Percentiles rank a stretch among this genome's conserved stretches.
Conservation (phyloP, 495 filamentous ascomycete genomes). For the Podospora didyma region DNA sequence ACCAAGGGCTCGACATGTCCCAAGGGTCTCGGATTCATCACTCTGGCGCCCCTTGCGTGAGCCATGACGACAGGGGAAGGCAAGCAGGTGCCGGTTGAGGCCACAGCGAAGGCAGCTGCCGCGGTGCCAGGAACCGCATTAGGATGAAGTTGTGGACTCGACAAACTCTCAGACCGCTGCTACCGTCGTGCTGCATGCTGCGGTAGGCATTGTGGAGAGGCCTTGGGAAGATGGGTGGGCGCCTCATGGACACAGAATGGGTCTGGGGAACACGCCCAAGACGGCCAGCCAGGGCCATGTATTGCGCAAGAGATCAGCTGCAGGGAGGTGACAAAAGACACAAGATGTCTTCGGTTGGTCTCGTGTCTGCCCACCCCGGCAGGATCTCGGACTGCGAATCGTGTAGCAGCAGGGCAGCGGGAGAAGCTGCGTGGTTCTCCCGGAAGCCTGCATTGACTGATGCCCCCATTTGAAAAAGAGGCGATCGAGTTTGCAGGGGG, state of each 20-base stretch:
- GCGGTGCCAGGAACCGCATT: slow-evolving; percentile 3
- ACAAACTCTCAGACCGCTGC: slow-evolving; percentile 1
- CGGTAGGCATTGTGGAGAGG: slow-evolving; percentile 11
- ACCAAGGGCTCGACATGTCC: slow-evolving; percentile 19
- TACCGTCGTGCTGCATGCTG: not conserved
- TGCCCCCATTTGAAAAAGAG: slow-evolving; percentile 7
- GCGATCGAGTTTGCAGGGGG: slow-evolving; percentile 15
- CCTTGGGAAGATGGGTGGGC: slow-evolving; percentile 1
- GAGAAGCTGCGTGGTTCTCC: not conserved
- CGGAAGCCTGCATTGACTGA: slow-evolving; percentile 15
- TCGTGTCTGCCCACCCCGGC: not conserved
- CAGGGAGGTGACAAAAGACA: not conserved
- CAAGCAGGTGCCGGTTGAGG: not conserved
- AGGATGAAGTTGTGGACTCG: slow-evolving; percentile 6
- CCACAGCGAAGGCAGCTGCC: not conserved
- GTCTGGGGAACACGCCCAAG: slow-evolving; percentile 3
- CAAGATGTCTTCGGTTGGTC: not conserved
- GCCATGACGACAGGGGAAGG: slow-evolving; percentile 2
- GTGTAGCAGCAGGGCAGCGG: not conserved
- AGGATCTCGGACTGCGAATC: not conserved
- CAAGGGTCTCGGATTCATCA: slow-evolving; percentile 12
- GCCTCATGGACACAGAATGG: slow-evolving; percentile 19
- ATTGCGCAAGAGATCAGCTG: slow-evolving; percentile 2
- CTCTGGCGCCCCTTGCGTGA: slow-evolving; percentile 8
- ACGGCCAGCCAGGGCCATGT: slow-evolving; percentile 2